Evolutionary conservation across 2,329 filamentous ascomycete species (phyloP).

Genomic region (Nemania abortiva): DNA sequence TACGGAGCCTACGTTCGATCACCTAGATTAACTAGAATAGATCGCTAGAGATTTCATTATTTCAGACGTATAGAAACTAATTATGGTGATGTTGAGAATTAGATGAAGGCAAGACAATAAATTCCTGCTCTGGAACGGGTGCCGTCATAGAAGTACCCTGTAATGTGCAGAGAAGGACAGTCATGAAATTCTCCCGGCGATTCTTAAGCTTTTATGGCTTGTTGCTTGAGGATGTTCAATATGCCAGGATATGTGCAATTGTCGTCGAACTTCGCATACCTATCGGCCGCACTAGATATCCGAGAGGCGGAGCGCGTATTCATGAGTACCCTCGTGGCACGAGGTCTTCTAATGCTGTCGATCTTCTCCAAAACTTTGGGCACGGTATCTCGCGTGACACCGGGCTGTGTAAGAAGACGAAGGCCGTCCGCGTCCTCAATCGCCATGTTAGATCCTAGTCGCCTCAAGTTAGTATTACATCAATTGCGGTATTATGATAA

Average conservation of each 20-base stretch:
- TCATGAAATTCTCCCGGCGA: background rate
- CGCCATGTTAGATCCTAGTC: constrained; percentile 37
- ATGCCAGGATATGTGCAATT: constrained; percentile 33
- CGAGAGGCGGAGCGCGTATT: constrained; percentile 38
- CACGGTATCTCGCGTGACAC: constrained; percentile 38
- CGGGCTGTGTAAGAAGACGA: constrained; percentile 39
- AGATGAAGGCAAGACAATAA: too few relatives aligned
- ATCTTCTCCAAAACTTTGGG: constrained; percentile 40
- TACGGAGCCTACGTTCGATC: too few relatives aligned
- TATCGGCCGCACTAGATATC: constrained; percentile 26
- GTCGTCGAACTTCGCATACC: constrained; percentile 29
- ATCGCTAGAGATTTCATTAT: too few relatives aligned
- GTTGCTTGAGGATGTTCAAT: constrained; percentile 24
- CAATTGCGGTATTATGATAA: background rate
- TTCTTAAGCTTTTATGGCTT: background rate
- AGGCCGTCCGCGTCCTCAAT: constrained; percentile 46
- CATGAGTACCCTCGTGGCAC: constrained; percentile 35
- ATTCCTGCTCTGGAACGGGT: too few relatives aligned
- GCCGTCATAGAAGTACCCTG: too few relatives aligned
- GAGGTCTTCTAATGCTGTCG: constrained; percentile 38
- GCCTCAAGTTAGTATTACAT: background rate
- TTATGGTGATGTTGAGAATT: too few relatives aligned
- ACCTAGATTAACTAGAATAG: too few relatives aligned
- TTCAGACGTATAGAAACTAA: too few relatives aligned
- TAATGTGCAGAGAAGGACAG: too few relatives aligned